These are phyloP conservation scores for Arxiozyma telluris DNA, from an alignment of 1,139 yeast genomes.

Conservation along the genomic window DNA sequence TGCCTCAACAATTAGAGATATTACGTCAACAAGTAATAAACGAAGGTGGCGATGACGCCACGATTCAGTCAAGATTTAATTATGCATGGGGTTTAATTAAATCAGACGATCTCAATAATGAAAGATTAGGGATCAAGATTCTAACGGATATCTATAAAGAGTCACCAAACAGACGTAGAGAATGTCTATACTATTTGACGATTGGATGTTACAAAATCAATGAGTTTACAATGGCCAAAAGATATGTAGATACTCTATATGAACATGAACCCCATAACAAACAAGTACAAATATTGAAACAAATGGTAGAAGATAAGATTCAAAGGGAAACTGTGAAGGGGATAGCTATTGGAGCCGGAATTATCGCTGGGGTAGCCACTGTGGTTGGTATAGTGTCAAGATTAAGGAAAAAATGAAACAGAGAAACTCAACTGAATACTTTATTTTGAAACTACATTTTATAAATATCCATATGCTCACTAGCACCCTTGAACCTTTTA, in stretches of 20 bases:
- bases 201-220: slow-evolving; percentile 85
- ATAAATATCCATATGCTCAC: background rate
- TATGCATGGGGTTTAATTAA: slow-evolving; percentile 95
- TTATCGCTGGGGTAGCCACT: slow-evolving; percentile 75
- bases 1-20: slow-evolving; percentile 65
- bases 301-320: slow-evolving; percentile 73
- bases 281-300: slow-evolving; percentile 65
- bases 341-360: slow-evolving; percentile 76
- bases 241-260: slow-evolving; percentile 72
- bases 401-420: slow-evolving; percentile 18
- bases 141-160: slow-evolving; percentile 67
- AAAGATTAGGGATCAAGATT: slow-evolving; percentile 69
- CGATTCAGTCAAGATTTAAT: slow-evolving; percentile 80
- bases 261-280: slow-evolving; percentile 73
- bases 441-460: background rate
- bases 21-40: slow-evolving; percentile 68
- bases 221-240: slow-evolving; percentile 75
- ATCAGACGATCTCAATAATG: slow-evolving; percentile 51
- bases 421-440: background rate
- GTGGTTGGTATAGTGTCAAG: slow-evolving; percentile 49
- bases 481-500: background rate
- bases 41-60: slow-evolving; percentile 66
- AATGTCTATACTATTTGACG: slow-evolving; percentile 78
- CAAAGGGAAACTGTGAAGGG: slow-evolving; percentile 82
- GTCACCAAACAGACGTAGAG: slow-evolving; percentile 77